Conservation (phyloP, 2,329 filamentous ascomycete genomes). For the Beauveria brongniartii region DNA sequence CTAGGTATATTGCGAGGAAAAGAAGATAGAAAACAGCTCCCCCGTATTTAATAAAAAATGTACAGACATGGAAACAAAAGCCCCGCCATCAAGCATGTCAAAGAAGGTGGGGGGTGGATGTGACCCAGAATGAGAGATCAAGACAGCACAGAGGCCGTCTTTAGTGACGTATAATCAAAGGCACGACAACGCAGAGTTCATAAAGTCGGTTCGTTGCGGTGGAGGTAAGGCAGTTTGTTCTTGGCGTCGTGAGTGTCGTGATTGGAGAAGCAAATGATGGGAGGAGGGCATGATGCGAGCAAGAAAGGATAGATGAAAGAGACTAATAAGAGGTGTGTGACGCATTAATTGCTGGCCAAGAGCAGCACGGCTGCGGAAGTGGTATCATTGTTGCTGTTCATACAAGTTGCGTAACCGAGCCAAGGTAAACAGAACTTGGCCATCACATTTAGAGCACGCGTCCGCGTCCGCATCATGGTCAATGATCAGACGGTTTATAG, state of each 20-base stretch:
- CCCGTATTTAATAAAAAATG: background rate
- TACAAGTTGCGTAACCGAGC: background rate
- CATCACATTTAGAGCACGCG: background rate
- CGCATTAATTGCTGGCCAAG: background rate
- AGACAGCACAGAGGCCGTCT: background rate
- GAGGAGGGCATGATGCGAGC: background rate
- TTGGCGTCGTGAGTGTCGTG: constrained; percentile 8
- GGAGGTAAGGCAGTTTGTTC: background rate
- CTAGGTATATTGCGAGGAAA: background rate
- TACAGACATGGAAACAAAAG: background rate
- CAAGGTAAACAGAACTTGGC: background rate
- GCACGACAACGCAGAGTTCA: background rate
- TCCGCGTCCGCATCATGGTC: background rate
- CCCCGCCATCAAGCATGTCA: no score
- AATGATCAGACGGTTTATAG: constrained; percentile 28
- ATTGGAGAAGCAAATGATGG: background rate
- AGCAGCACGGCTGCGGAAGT: background rate
- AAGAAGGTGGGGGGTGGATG: no score
- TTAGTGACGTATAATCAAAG: background rate
- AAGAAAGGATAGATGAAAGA: background rate
- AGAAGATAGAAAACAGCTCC: background rate
- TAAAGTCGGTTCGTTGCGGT: background rate
- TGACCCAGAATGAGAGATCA: background rate
- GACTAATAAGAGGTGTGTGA: background rate
- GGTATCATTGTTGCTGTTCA: background rate